Evolutionary conservation across 2,329 filamentous ascomycete species (phyloP), one percentile per base, ranked within the genome.

Genomic region (Dryadomyces quercivorus): DNA sequence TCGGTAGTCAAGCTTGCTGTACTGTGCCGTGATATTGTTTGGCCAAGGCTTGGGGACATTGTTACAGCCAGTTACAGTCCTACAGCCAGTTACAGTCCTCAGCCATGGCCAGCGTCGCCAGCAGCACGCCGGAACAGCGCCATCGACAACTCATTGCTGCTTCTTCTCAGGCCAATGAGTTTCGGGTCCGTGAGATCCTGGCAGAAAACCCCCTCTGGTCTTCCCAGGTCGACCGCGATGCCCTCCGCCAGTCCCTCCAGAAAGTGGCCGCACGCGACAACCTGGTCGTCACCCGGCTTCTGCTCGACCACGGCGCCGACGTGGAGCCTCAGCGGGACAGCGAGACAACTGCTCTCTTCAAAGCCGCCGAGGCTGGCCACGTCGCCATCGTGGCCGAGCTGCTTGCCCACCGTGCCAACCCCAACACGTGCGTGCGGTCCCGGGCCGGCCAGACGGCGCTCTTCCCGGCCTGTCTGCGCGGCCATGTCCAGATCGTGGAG

Each of bases 271-370:
- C 62, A 6, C 68, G 69, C 38, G 68, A 67, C 46, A 66, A 65
- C 40, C 61, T 70, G 44, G 57, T 62, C 13, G 60, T 72, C 44
- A 61, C 69, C 15, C 63, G 63, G 13, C 63, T 71, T 26, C 64
- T 73, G 16, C 66, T 73, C 52, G 61, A 66, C 9, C 60, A 66
- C 47, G 69, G 69, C 55, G 69, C 69, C 50, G 68, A 69, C 59
- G 54, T 67, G 22, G 65, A 71, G 50, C 59, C 68, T 3, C 63
- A 60, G 21, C 63, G 63, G 42, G 65, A 70, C 6, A 64, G 58
- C 46, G 70, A 71, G 54, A 53, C 65, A 21, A 64, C 69, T 0
- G 65, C 70, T 18, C 60, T 73, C 13, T 64, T 66, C 53, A 67
- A 67, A 55, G 70, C 70, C 9, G 68, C 68, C 50, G 67, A 70